phyloP scores from a whole-genome alignment of 2,329 filamentous ascomycete species.

The Penicillium digitatum region DNA sequence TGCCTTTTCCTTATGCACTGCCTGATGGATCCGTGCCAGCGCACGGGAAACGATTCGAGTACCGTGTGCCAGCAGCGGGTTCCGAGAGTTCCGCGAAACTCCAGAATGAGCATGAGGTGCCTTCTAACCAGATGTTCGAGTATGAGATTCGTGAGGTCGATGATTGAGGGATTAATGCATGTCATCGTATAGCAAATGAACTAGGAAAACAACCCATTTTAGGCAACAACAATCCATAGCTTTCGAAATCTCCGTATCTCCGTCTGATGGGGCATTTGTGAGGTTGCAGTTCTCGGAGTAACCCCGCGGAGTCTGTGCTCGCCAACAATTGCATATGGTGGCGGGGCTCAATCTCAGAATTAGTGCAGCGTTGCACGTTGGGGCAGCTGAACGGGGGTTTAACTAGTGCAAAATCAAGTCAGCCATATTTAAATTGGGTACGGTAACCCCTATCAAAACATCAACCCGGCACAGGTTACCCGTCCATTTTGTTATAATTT shows the following conservation, averaged over 20 bases:
- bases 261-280: background rate
- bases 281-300: background rate
- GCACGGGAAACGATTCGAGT: conserved; percentile 51
- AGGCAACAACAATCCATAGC: background rate
- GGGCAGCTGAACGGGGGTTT: too few relatives aligned
- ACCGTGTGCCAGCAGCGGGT: conserved; percentile 59
- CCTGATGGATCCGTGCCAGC: conserved; percentile 37
- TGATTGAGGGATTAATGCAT: background rate
- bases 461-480: too few relatives aligned
- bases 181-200: background rate
- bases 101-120: conserved; percentile 47
- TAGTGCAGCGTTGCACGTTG: background rate
- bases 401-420: too few relatives aligned
- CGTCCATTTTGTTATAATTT: too few relatives aligned
- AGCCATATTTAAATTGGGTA: too few relatives aligned
- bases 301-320: background rate
- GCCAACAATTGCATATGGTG: background rate
- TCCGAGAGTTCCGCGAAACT: conserved; percentile 52
- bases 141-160: conserved; percentile 32
- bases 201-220: background rate
- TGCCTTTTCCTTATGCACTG: conserved; percentile 58
- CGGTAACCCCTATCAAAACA: too few relatives aligned
- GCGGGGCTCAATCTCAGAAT: background rate
- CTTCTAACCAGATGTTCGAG: conserved; percentile 57
- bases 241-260: background rate